A percentile compares a stretch with the other conserved stretches of the same genome.
Conservation (phyloP, 306 rosid species). For the Coriaria nepalensis region DNA sequence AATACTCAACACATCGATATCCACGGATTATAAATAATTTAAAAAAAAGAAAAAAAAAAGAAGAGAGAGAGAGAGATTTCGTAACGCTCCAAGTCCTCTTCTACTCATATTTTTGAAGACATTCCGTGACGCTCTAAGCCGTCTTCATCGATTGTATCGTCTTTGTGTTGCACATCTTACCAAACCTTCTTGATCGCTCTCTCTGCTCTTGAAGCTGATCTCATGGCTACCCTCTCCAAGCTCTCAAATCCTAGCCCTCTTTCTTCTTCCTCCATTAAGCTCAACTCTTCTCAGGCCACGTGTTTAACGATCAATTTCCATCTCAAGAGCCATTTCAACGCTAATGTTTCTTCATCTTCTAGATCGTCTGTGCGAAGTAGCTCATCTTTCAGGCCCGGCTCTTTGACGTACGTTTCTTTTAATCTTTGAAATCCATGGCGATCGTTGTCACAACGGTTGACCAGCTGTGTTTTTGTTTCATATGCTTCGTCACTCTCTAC, state of each 20-base stretch:
- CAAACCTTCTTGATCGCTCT: no score
- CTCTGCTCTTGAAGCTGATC: no score
- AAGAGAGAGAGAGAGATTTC: no score
- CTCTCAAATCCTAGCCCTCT: slow-evolving; percentile 31
- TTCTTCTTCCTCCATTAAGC: slow-evolving; percentile 22
- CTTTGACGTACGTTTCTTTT: slow-evolving; percentile 42
- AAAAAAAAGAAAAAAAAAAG: no score
- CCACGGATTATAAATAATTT: no score
- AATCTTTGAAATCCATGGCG: no score
- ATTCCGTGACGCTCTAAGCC: no score
- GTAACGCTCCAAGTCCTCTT: no score
- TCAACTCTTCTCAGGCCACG: slow-evolving; percentile 32
- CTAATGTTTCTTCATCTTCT: slow-evolving; percentile 30
- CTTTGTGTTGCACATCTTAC: no score
- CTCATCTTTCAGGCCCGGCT: slow-evolving; percentile 18
- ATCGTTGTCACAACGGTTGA: not conserved
- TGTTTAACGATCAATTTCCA: slow-evolving; percentile 32
- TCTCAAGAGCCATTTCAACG: slow-evolving; percentile 10
- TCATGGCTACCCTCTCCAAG: slow-evolving; percentile 61
- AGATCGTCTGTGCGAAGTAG: slow-evolving; percentile 23
- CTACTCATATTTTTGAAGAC: no score
- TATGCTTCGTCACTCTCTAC: not conserved
- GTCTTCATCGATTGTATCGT: no score
- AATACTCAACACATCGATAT: no score
- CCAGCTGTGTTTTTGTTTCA: not conserved